phyloP scores from a whole-genome alignment of 2,329 filamentous ascomycete genomes.

The Sporothrix globosa region DNA sequence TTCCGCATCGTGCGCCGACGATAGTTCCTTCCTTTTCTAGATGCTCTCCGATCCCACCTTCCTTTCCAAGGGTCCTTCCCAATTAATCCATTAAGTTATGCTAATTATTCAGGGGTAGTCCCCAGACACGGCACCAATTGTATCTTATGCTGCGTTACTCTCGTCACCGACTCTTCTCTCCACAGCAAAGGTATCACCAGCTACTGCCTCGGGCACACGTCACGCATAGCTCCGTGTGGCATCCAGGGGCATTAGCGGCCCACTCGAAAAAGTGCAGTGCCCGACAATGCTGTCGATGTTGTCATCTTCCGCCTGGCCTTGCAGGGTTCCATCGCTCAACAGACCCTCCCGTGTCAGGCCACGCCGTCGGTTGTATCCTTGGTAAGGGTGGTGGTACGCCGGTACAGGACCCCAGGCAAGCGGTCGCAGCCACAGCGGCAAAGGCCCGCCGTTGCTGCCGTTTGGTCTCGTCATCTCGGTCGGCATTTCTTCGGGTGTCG shows the following conservation, averaged over 20 bases:
- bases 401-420: conserved; percentile 54
- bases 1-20: conserved; percentile 22
- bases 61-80: background rate
- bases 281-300: conserved; percentile 40
- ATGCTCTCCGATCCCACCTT: background rate
- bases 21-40: conserved; percentile 6
- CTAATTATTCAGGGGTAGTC: background rate
- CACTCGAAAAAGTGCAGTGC: conserved; percentile 52
- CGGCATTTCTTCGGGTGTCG: conserved; percentile 39
- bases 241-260: conserved; percentile 44
- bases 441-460: conserved; percentile 26
- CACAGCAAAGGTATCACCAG: too few relatives aligned
- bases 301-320: conserved; percentile 14
- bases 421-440: conserved; percentile 44
- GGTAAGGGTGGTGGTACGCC: conserved; percentile 40
- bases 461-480: conserved; percentile 33
- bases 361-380: conserved; percentile 39
- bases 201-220: background rate
- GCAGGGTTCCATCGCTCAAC: conserved; percentile 31
- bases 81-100: conserved; percentile 1
- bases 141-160: background rate
- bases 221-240: conserved; percentile 47
- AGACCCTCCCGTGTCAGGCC: conserved; percentile 32
- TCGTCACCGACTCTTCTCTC: background rate
- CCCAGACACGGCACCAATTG: background rate